Conservation (phyloP, 331 rosid species). For the Arachis monticola region DNA sequence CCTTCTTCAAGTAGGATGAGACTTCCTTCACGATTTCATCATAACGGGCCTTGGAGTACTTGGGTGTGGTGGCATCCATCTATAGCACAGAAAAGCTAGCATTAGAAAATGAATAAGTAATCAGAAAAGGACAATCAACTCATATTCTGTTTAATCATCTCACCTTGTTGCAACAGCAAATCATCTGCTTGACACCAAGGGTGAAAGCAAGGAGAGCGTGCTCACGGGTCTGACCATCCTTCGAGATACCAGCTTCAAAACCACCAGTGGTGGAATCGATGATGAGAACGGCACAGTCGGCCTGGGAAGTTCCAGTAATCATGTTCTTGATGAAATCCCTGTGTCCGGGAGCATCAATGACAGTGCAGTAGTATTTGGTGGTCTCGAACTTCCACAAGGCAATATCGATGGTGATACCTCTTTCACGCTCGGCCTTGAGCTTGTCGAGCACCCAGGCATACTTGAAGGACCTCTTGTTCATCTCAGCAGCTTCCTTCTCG, state of each 20-base stretch:
- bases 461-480: slow-evolving; percentile 49
- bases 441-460: slow-evolving; percentile 46
- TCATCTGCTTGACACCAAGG: slow-evolving; percentile 75
- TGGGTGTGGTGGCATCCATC: slow-evolving; percentile 78
- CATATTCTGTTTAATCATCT: too few species aligned
- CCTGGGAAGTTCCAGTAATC: slow-evolving; percentile 76
- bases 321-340: slow-evolving; percentile 72
- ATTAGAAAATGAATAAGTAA: not conserved
- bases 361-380: slow-evolving; percentile 71
- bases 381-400: slow-evolving; percentile 75
- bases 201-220: slow-evolving; percentile 70
- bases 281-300: slow-evolving; percentile 69
- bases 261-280: slow-evolving; percentile 75
- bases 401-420: slow-evolving; percentile 74
- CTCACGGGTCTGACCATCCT: slow-evolving; percentile 81
- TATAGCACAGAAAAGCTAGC: not conserved
- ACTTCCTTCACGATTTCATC: slow-evolving; percentile 79
- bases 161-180: slow-evolving; percentile 77
- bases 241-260: slow-evolving; percentile 72
- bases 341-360: slow-evolving; percentile 78
- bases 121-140: too few species aligned
- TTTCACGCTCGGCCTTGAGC: slow-evolving; percentile 77
- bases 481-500: slow-evolving; percentile 70
- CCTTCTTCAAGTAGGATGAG: slow-evolving; percentile 68
- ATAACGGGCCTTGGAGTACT: slow-evolving; percentile 64